Evolutionary conservation across 345 rosid genomes (phyloP), one percentile per base, ranked within the genome.

Genomic region (Hibiscus tridactylites): DNA sequence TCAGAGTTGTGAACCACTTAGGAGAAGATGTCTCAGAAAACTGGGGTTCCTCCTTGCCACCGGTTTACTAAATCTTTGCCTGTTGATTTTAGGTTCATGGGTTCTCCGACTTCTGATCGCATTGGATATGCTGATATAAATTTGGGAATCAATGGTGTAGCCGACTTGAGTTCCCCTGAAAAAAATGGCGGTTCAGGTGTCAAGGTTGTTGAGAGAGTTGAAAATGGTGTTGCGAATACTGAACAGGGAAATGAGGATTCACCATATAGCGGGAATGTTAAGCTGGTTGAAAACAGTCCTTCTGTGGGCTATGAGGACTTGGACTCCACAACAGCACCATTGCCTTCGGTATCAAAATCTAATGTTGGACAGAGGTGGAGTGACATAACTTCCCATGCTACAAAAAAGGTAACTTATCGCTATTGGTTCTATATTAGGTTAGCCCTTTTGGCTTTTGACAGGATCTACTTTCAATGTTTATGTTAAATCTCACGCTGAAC

Each of bases 21-120:
- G 73, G 83, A 72, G 75, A 85, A 76, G 74, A 91, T 88, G 92
- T 73, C 83, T 2, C 87, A 79, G 77, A 85, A 79, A 61, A 75
- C 76, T 29, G 78, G 10, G 84, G 80, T 81, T 73, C 72, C 74
- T 54, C 86, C 91, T 74, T 81, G 86, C 42, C 75, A 88, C 73
- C 85, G 84, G 79, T 80, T 85, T 15, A 84, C 90, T 82, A 82
- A 87, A 82, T 90, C 96, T 19, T 71, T 88, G 81, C 96, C 97
- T 0, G 90, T 80, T 73, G 85, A 88, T 76, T 85, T 81, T 72
- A 85, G 86, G 82, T 81, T 86, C 64, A 80, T 76, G 74, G 84
- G 84, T 80, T 81, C 87, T 9, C 81, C 83, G 8, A 54, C 61
- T 66, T 84, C 91, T 71, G 85, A 81, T 72, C 74, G 62, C 59